These are phyloP conservation scores for Neonothopanus nambi DNA, from an alignment of 1,284 basidiomycete genomes.

Conservation along the genomic window DNA sequence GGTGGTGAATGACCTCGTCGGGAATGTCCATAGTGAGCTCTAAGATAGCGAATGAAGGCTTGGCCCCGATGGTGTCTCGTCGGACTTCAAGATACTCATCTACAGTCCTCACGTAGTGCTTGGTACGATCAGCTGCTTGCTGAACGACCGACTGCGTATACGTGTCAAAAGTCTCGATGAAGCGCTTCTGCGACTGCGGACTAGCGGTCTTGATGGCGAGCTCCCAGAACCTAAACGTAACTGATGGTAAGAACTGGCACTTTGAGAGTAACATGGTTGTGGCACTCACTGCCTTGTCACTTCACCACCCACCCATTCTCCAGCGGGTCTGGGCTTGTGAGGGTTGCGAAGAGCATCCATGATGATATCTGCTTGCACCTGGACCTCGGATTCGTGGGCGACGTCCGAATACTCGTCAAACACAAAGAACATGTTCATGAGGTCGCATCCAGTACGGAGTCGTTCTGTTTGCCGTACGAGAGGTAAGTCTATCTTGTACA, in stretches of 20 bases:
- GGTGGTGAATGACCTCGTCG: conserved; percentile 40
- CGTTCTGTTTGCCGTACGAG: too few species aligned
- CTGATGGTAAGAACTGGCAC: conserved; percentile 24
- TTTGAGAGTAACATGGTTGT: conserved; percentile 21
- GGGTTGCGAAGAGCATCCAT: conserved; percentile 36
- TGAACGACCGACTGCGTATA: conserved; percentile 42
- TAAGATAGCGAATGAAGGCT: conserved; percentile 40
- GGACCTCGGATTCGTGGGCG: conserved; percentile 21
- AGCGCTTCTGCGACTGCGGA: conserved; percentile 34
- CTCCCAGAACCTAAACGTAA: conserved; percentile 42
- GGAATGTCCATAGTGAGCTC: conserved; percentile 41
- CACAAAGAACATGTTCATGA: conserved; percentile 43
- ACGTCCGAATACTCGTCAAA: conserved; percentile 44
- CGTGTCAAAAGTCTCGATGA: conserved; percentile 36
- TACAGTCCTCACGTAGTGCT: conserved; percentile 32
- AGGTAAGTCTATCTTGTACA: too few species aligned
- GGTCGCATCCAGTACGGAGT: conserved; percentile 31
- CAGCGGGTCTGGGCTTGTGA: conserved; percentile 28
- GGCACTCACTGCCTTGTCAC: conserved; percentile 31
- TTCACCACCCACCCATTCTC: conserved; percentile 32
- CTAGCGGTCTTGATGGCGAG: conserved; percentile 34
- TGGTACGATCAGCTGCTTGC: conserved; percentile 40
- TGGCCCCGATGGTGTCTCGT: conserved; percentile 42
- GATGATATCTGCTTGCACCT: conserved; percentile 27
- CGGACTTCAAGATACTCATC: conserved; percentile 40